A percentile compares a stretch with the other conserved stretches of the same genome.
phyloP scores from a whole-genome alignment of 2,329 filamentous ascomycete species.

The Rutstroemia sp. region DNA sequence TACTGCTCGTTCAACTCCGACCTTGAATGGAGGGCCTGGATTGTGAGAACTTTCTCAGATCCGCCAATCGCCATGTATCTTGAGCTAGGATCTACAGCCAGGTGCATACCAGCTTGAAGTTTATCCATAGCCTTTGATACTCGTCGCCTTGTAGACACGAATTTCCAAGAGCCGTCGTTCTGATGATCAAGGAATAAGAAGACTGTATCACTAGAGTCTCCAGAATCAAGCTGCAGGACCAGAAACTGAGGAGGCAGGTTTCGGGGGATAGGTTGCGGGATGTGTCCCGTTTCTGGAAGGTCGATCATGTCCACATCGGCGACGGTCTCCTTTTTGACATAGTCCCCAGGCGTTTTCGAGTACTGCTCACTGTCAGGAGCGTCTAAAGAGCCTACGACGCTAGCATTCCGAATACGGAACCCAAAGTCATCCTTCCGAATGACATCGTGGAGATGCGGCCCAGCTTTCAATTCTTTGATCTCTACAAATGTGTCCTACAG shows the following conservation, averaged over 20 bases:
- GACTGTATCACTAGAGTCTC: slow-evolving; percentile 54
- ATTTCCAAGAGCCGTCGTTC: slow-evolving; percentile 30
- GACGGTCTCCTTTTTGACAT: slow-evolving; percentile 30
- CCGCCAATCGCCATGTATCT: slow-evolving; percentile 63
- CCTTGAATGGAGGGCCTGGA: slow-evolving; percentile 62
- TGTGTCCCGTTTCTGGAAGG: neutral
- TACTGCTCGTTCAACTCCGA: slow-evolving; percentile 44
- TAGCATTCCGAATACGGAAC: slow-evolving; percentile 69
- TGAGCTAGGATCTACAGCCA: slow-evolving; percentile 73
- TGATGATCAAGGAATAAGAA: slow-evolving; percentile 64
- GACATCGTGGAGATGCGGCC: slow-evolving; percentile 69
- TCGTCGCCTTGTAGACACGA: slow-evolving; percentile 49
- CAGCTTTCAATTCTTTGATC: slow-evolving; percentile 64
- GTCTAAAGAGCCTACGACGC: slow-evolving; percentile 55
- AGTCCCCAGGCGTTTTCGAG: slow-evolving; percentile 18
- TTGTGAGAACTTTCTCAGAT: slow-evolving; percentile 59
- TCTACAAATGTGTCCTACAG: slow-evolving; percentile 68
- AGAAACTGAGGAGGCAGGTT: slow-evolving; percentile 70
- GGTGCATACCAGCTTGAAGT: slow-evolving; percentile 48
- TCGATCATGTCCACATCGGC: slow-evolving; percentile 10
- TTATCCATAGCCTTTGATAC: slow-evolving; percentile 45
- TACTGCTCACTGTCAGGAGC: slow-evolving; percentile 31
- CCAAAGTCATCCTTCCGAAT: slow-evolving; percentile 73
- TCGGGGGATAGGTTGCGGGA: neutral
- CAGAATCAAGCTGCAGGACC: slow-evolving; percentile 60